A percentile compares a stretch with the other conserved stretches of the same genome.
Evolutionary conservation across 371 early-diverging fungal genomes (phyloP).

Genomic region (Rhizopus stolonifer): DNA sequence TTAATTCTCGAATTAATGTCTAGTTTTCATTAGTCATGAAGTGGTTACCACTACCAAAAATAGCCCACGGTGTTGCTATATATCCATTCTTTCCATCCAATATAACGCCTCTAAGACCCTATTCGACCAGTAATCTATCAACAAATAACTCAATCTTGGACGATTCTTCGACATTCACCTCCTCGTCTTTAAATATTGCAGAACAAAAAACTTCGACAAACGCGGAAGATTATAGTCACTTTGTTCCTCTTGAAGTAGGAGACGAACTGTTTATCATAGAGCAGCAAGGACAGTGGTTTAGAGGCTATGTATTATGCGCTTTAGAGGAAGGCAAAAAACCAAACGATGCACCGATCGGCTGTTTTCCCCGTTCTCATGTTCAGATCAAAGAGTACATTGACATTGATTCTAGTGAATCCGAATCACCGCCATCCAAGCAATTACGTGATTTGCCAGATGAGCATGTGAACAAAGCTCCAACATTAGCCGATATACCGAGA

Average conservation of each 20-base stretch:
- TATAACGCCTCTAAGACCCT: constrained; percentile 21
- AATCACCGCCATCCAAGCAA: neutral
- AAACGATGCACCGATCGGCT: constrained; percentile 54
- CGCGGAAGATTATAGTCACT: constrained; percentile 33
- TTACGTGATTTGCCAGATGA: neutral
- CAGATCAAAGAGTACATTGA: constrained; percentile 55
- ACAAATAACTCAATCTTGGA: constrained; percentile 1
- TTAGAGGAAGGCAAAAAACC: constrained; percentile 42
- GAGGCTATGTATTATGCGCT: constrained; percentile 63
- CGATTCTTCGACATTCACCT: constrained; percentile 31
- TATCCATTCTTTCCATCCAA: constrained; percentile 51
- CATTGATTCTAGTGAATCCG: constrained; percentile 27
- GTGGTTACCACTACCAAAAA: constrained; percentile 55
- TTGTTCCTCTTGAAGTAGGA: constrained; percentile 54
- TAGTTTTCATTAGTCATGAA: constrained; percentile 27
- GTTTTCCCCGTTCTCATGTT: constrained; percentile 64
- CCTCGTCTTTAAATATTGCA: constrained; percentile 24
- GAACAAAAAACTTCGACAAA: constrained; percentile 20
- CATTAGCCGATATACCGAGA: constrained; percentile 19
- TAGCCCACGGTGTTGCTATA: constrained; percentile 52
- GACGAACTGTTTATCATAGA: constrained; percentile 59
- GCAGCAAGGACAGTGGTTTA: constrained; percentile 59
- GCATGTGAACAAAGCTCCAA: constrained; percentile 9
- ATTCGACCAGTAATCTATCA: constrained; percentile 15
- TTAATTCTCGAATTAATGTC: neutral